Conservation (phyloP, 2,329 filamentous ascomycete species). For the Talaromyces sp. region DNA sequence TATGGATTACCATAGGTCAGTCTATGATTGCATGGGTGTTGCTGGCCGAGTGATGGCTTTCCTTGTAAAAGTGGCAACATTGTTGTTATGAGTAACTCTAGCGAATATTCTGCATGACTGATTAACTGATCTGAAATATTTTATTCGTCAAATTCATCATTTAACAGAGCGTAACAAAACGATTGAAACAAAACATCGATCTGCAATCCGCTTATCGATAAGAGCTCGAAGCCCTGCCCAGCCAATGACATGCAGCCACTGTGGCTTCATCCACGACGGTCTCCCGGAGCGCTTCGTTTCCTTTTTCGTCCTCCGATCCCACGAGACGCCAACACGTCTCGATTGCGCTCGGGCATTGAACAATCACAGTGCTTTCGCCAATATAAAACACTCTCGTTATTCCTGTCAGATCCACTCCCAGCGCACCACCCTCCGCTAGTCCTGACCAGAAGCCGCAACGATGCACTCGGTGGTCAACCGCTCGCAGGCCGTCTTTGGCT, state of each 20-base stretch:
- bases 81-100: background rate
- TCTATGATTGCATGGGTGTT: background rate
- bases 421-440: background rate
- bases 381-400: background rate
- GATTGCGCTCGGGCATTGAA: background rate
- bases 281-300: background rate
- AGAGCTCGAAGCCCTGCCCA: background rate
- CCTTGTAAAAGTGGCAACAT: background rate
- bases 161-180: too few species aligned
- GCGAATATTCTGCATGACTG: background rate
- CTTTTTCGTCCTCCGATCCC: background rate
- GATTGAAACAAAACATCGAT: background rate
- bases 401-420: background rate
- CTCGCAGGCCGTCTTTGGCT: conserved; percentile 88
- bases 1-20: background rate
- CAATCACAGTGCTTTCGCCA: background rate
- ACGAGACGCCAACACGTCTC: background rate
- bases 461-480: conserved; percentile 90
- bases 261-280: background rate
- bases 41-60: background rate
- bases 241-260: conserved; percentile 5
- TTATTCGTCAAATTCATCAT: background rate
- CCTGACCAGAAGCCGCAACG: background rate
- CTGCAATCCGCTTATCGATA: conserved; percentile 1
- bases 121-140: background rate